Evolutionary conservation across 306 rosid genomes (phyloP).

Genomic region (Notholithocarpus densiflorus): DNA sequence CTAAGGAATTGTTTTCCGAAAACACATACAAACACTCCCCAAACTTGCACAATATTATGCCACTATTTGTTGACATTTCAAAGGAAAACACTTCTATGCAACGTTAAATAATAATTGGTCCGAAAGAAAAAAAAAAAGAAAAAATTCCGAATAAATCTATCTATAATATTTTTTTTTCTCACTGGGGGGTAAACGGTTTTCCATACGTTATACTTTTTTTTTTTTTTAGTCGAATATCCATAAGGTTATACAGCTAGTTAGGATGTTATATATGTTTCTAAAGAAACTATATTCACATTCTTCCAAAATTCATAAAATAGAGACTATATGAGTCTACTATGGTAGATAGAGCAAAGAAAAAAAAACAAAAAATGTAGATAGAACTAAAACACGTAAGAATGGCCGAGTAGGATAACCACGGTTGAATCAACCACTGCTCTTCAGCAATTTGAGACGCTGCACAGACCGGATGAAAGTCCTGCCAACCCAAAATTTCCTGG

Average conservation of each 20-base stretch:
- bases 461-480: conserved; percentile 54
- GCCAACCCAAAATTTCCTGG: conserved; percentile 1
- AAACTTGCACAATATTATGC: no score
- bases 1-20: no score
- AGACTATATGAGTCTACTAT: not conserved
- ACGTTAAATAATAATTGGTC: no score
- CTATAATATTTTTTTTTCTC: no score
- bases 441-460: conserved; percentile 58
- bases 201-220: not conserved
- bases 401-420: not conserved
- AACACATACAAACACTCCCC: no score
- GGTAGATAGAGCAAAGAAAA: no score
- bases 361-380: not conserved
- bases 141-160: no score
- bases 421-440: conserved; percentile 23
- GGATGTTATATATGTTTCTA: not conserved
- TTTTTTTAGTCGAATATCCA: not conserved
- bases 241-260: not conserved
- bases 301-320: not conserved
- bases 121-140: no score
- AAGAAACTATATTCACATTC: conserved; percentile 2
- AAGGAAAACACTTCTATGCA: no score
- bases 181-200: no score
- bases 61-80: no score
- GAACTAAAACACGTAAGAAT: not conserved